Conservation (phyloP, 2,329 filamentous ascomycete species). For the Passalora sequoiae region DNA sequence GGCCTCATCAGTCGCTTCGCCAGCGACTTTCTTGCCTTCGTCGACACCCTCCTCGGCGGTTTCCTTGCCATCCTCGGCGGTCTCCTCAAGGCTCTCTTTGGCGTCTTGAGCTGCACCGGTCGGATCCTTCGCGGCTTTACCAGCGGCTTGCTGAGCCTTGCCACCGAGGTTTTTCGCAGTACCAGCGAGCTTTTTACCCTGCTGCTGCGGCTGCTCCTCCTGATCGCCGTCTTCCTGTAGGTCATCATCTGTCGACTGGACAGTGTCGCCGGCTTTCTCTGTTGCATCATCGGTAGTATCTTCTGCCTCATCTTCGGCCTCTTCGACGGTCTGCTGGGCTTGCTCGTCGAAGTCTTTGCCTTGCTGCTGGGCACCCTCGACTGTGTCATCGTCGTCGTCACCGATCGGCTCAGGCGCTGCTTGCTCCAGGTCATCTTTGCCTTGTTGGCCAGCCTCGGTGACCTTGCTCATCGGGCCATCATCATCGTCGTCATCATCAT, state of each 20-base stretch:
- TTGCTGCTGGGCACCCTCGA: conserved; percentile 37
- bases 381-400: conserved; percentile 34
- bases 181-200: conserved; percentile 36
- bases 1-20: conserved; percentile 30
- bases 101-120: conserved; percentile 28
- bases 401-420: conserved; percentile 45
- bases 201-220: conserved; percentile 26
- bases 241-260: conserved; percentile 32
- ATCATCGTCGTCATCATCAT: conserved; percentile 34
- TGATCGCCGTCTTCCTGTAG: conserved; percentile 26
- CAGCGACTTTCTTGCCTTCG: conserved; percentile 30
- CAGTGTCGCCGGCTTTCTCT: conserved; percentile 38
- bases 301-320: conserved; percentile 33
- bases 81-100: conserved; percentile 35
- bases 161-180: conserved; percentile 45
- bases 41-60: conserved; percentile 29
- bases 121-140: conserved; percentile 40
- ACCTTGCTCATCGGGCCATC: conserved; percentile 42
- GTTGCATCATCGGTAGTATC: conserved; percentile 40
- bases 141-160: conserved; percentile 44
- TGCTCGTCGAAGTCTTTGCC: conserved; percentile 43
- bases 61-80: conserved; percentile 27
- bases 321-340: conserved; percentile 42
- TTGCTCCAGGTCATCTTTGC: conserved; percentile 42
- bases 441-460: conserved; percentile 42